Conservation (phyloP, 2,329 filamentous ascomycete species). For the Pseudocercospora eumusae region DNA sequence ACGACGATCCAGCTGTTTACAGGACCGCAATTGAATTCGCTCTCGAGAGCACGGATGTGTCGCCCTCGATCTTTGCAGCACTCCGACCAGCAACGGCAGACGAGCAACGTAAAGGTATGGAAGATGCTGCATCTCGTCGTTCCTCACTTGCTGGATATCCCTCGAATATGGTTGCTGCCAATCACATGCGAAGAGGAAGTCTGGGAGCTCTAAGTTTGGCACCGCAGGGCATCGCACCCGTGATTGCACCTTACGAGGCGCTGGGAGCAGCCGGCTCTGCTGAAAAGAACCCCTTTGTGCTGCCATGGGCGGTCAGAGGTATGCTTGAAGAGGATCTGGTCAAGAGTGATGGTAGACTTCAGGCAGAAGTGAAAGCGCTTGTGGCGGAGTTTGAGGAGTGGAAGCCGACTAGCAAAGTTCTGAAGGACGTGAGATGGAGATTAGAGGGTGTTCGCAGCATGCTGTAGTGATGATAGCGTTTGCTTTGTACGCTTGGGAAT, state of each 20-base stretch:
- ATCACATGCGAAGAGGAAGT: slow-evolving; percentile 39
- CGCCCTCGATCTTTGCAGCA: slow-evolving; percentile 11
- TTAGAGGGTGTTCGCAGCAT: slow-evolving; percentile 89
- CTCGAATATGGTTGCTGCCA: slow-evolving; percentile 35
- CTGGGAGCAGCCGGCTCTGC: slow-evolving; percentile 24
- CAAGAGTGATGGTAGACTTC: slow-evolving; percentile 68
- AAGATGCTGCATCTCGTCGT: slow-evolving; percentile 28
- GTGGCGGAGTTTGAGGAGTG: slow-evolving; percentile 90
- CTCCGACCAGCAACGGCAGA: slow-evolving; percentile 17
- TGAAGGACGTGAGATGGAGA: slow-evolving; percentile 95
- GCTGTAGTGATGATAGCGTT: slow-evolving; percentile 49
- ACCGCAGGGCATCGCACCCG: slow-evolving; percentile 37
- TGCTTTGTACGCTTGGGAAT: neutral
- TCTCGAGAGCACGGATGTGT: slow-evolving; percentile 48
- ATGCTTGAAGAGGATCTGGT: slow-evolving; percentile 90
- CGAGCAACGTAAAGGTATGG: slow-evolving; percentile 29
- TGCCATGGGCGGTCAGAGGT: slow-evolving; percentile 95
- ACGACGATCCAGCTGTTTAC: slow-evolving; percentile 86
- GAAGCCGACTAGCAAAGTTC: slow-evolving; percentile 83
- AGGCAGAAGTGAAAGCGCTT: slow-evolving; percentile 72
- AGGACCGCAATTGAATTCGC: slow-evolving; percentile 56
- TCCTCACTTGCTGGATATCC: slow-evolving; percentile 35
- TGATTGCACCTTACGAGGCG: slow-evolving; percentile 46
- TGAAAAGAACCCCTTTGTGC: slow-evolving; percentile 75
- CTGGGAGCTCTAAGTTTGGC: slow-evolving; percentile 25